A percentile compares a stretch with the other conserved stretches of the same genome.
These are phyloP conservation scores for Aspergillus thermomutatus DNA, from an alignment of 2,329 filamentous ascomycete species.

Conservation along the genomic window DNA sequence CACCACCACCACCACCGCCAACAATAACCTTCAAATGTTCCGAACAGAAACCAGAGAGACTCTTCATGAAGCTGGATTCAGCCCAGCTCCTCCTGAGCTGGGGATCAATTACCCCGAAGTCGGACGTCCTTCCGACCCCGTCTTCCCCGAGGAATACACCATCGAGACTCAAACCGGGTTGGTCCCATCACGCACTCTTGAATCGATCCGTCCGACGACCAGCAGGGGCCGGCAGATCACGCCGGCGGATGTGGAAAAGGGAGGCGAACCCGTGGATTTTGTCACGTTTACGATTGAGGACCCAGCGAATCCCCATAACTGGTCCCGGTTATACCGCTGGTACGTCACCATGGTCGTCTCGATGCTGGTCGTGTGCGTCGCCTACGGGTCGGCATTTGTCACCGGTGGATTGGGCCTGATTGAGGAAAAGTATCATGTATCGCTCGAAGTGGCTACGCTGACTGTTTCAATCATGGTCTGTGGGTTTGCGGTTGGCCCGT, in stretches of 20 bases:
- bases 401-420: constrained; percentile 69
- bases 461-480: constrained; percentile 72
- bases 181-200: constrained; percentile 8
- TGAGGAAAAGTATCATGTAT: constrained; percentile 60
- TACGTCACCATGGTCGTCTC: constrained; percentile 80
- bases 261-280: constrained; percentile 17
- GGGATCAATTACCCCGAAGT: constrained; percentile 31
- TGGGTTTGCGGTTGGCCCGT: constrained; percentile 62
- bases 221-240: background rate
- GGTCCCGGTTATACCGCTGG: constrained; percentile 71
- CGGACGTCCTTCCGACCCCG: constrained; percentile 5
- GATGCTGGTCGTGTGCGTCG: constrained; percentile 65
- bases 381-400: constrained; percentile 67
- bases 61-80: constrained; percentile 21
- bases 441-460: constrained; percentile 67
- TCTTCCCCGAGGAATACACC: constrained; percentile 14
- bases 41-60: constrained; percentile 21
- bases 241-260: constrained; percentile 26
- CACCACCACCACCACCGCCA: too few relatives aligned
- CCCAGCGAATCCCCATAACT: constrained; percentile 74
- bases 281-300: constrained; percentile 68
- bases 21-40: background rate
- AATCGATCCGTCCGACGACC: constrained; percentile 7
- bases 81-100: constrained; percentile 17
- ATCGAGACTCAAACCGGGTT: constrained; percentile 12